Conservation (phyloP, 176 grass and related monocot genomes). For the Oryza rufipogon region DNA sequence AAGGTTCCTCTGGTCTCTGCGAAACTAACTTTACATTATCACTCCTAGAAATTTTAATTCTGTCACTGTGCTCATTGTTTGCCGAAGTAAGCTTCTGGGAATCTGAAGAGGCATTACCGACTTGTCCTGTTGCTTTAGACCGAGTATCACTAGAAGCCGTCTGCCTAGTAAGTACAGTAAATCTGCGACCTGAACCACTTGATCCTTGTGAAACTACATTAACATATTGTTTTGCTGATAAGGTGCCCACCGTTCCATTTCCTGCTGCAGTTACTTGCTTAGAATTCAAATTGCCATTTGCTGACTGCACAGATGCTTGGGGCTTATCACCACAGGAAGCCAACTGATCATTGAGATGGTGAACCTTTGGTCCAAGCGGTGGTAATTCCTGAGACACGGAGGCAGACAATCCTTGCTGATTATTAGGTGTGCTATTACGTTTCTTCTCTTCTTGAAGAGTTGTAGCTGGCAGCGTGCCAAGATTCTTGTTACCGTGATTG, state of each 20-base stretch:
- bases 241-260: slow-evolving; percentile 40
- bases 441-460: slow-evolving; percentile 19
- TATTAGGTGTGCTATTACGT: slow-evolving; percentile 33
- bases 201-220: slow-evolving; percentile 49
- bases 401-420: slow-evolving; percentile 26
- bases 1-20: slow-evolving; percentile 24
- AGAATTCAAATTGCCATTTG: slow-evolving; percentile 37
- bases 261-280: slow-evolving; percentile 33
- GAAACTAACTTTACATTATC: slow-evolving; percentile 28
- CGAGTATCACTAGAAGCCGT: slow-evolving; percentile 32
- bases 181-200: slow-evolving; percentile 31
- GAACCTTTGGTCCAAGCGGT: slow-evolving; percentile 32
- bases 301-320: slow-evolving; percentile 29
- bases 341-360: slow-evolving; percentile 22
- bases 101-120: slow-evolving; percentile 2
- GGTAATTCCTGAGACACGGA: slow-evolving; percentile 30
- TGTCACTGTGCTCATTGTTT: slow-evolving; percentile 18
- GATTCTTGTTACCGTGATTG: slow-evolving; percentile 38
- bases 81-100: slow-evolving; percentile 28
- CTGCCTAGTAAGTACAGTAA: slow-evolving; percentile 53
- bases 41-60: slow-evolving; percentile 18
- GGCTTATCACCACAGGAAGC: slow-evolving; percentile 42
- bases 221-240: slow-evolving; percentile 43
- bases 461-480: slow-evolving; percentile 21
- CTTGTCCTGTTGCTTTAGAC: slow-evolving; percentile 45